These are phyloP conservation scores for Trebouxia sp. DNA, from an alignment of 139 green algal genomes.

Conservation along the genomic window DNA sequence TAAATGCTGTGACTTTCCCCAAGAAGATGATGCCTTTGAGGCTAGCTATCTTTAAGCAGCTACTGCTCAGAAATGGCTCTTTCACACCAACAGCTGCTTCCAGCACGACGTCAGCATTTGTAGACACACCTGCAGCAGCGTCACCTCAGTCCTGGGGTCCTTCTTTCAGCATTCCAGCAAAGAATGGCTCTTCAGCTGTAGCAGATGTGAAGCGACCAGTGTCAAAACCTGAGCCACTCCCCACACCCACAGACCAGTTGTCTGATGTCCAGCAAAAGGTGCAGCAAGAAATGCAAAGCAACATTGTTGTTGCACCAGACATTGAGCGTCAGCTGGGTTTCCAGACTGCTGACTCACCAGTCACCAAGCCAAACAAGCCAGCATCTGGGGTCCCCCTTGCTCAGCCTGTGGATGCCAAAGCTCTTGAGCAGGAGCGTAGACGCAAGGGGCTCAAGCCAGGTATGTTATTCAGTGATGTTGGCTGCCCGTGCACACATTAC, in stretches of 20 bases:
- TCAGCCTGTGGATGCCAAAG: conserved; percentile 27
- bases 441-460: conserved; percentile 43
- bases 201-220: not conserved
- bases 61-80: conserved; percentile 18
- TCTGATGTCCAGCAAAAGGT: not conserved
- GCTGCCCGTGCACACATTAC: not conserved
- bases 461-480: not conserved
- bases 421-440: conserved; percentile 3
- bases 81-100: conserved; percentile 15
- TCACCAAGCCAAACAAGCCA: conserved; percentile 22
- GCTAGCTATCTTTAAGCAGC: conserved; percentile 48
- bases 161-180: not conserved
- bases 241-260: not conserved
- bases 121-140: not conserved
- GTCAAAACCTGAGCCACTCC: not conserved
- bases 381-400: conserved; percentile 16
- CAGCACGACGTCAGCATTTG: not conserved
- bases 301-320: conserved; percentile 29
- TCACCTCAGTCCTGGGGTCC: not conserved
- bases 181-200: not conserved
- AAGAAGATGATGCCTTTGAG: conserved; percentile 66
- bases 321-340: too few species aligned
- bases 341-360: conserved; percentile 14
- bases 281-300: not conserved
- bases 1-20: conserved; percentile 53